These are phyloP conservation scores for Musa troglodytarum DNA, from an alignment of 176 grass and related monocot genomes.

Conservation along the genomic window DNA sequence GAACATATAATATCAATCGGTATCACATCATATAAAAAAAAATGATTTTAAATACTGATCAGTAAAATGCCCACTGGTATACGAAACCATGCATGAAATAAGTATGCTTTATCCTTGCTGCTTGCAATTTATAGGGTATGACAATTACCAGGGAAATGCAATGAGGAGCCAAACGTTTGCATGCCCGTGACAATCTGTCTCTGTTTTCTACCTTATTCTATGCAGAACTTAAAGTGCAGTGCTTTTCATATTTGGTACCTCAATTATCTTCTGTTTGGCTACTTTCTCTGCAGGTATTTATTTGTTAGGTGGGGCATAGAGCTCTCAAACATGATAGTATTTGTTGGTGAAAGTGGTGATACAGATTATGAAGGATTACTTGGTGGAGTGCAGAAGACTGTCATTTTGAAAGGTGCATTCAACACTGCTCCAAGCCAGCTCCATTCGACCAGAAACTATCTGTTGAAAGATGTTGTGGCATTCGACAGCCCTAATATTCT, in stretches of 20 bases:
- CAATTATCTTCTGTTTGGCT: neutral
- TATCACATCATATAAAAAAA: too few species aligned
- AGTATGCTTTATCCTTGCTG: too few species aligned
- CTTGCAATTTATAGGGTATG: too few species aligned
- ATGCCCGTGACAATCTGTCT: too few species aligned
- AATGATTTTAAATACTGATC: too few species aligned
- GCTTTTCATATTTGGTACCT: neutral
- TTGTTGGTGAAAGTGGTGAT: slow-evolving; percentile 82
- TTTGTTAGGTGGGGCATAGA: slow-evolving; percentile 80
- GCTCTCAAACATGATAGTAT: slow-evolving; percentile 59
- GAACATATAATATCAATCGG: too few species aligned
- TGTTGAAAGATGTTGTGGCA: slow-evolving; percentile 60
- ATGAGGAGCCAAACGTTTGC: too few species aligned
- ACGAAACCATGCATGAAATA: too few species aligned
- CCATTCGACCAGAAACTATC: slow-evolving; percentile 53
- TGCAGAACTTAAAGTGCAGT: too few species aligned
- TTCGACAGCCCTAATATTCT: slow-evolving; percentile 71
- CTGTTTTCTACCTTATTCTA: too few species aligned
- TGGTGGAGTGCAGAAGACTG: slow-evolving; percentile 62
- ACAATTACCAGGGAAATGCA: too few species aligned
- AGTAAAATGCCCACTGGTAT: too few species aligned
- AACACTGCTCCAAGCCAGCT: slow-evolving; percentile 49
- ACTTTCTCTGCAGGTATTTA: slow-evolving; percentile 50
- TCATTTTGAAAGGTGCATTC: slow-evolving; percentile 83
- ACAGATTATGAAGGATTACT: slow-evolving; percentile 86